Base-by-base conservation (phyloP, 257 asterid genomes). In the Pogostemon cablin region DNA sequence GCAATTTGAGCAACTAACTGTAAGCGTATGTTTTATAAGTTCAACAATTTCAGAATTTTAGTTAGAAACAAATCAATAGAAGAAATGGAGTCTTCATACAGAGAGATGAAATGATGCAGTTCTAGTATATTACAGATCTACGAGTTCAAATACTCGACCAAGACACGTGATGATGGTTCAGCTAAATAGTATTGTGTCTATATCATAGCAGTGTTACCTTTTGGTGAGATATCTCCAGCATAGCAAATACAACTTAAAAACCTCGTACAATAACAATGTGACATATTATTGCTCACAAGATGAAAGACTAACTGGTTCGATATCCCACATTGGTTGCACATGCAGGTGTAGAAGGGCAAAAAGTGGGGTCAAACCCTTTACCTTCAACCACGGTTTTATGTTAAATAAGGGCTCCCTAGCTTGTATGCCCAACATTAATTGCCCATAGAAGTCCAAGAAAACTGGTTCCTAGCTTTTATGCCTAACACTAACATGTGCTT, bases 1-100 rank as follows among this genome's bases (percentile, higher is more conserved):
- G 71, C 11, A 41, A 40, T 49, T 11, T 38, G 44, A 54, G 63
- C 54, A 72, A 53, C 62, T 49, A 39, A 52, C 62, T 20, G 12
- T 41, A 40, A 25, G 12, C 34, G 1, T 49, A 52, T 43, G 20
- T 58, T 15, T 15, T 17, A 52, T 40, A 15, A 64, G 42, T 64
- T 43, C 34, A 54, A 34, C 49, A 42, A 65, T 34, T 47, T 60
- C 42, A 64, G 6, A 54, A 25, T 58, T 58, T 7, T 42, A 49
- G n/a, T 7, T 3, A 2, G 38, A 9, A 40, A 6, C 25, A 57
- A 25, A 10, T 42, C 53, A 43, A 55, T 15, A n/a, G 61, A 68
- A 67, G 39, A 59, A 67, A 49, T 40, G 10, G 50, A 49, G 38
- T 1, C n/a, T 59, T 32, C 10, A 57, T 56, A 10, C 39, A 57